A percentile compares a stretch with the other conserved stretches of the same genome.
These are phyloP conservation scores for Alternaria angustiovoidea DNA, from an alignment of 2,329 filamentous ascomycete genomes.

Conservation along the genomic window DNA sequence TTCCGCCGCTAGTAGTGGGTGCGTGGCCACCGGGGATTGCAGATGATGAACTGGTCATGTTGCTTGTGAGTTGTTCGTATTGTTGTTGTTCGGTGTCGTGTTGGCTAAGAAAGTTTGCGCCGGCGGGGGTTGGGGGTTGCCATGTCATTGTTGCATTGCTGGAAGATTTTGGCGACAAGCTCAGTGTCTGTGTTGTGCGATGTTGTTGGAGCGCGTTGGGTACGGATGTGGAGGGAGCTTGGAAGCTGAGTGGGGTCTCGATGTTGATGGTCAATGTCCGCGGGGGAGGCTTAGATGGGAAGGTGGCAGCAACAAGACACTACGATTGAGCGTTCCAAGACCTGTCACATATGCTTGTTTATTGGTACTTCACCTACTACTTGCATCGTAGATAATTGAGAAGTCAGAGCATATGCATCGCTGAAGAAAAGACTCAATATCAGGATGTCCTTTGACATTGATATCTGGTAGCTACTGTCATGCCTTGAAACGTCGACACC, in stretches of 20 bases:
- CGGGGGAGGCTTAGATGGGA: conserved; percentile 30
- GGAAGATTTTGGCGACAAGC: background rate
- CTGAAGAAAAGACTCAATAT: background rate
- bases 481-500: conserved; percentile 5
- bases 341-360: background rate
- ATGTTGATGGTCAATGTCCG: conserved; percentile 19
- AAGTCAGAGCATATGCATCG: background rate
- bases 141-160: conserved; percentile 14
- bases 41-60: background rate
- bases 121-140: conserved; percentile 1
- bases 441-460: background rate
- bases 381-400: background rate
- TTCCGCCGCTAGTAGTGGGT: background rate
- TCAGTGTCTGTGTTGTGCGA: conserved; percentile 1
- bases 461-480: conserved; percentile 1
- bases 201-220: background rate
- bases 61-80: background rate
- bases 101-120: background rate
- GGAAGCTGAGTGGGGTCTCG: conserved; percentile 10
- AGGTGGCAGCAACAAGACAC: conserved; percentile 22
- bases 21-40: background rate
- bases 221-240: background rate
- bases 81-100: background rate
- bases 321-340: background rate
- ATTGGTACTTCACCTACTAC: background rate